Evolutionary conservation across 176 grass and related monocot species (phyloP).

Genomic region (Aegilops sharonensis): DNA sequence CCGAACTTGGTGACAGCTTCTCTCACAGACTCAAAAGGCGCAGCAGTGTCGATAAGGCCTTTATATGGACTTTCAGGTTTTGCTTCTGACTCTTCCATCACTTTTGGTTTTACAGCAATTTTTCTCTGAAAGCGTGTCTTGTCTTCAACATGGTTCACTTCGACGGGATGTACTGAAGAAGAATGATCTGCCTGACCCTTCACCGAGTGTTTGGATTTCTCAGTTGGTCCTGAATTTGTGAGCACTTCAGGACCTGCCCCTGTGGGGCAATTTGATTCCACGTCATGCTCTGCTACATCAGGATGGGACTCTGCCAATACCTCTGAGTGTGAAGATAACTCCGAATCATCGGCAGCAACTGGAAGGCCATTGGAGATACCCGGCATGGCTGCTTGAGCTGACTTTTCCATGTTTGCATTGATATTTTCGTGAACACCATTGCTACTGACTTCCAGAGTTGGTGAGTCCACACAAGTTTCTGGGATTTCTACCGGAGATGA

Average conservation of each 20-base stretch:
- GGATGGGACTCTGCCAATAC: not conserved
- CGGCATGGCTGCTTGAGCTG: not conserved
- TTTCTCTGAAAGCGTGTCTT: conserved; percentile 13
- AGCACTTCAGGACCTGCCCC: not conserved
- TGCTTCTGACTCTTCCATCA: conserved; percentile 37
- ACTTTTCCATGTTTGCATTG: not conserved
- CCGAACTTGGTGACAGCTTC: conserved; percentile 92
- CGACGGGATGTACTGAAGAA: conserved; percentile 22
- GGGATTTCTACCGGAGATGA: conserved; percentile 35
- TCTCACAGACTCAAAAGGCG: conserved; percentile 92
- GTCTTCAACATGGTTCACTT: conserved; percentile 22
- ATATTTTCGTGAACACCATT: not conserved
- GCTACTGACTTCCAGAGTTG: conserved; percentile 20
- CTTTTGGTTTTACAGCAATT: conserved; percentile 37
- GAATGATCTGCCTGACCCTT: conserved; percentile 19
- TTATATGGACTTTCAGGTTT: conserved; percentile 52
- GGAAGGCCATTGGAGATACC: not conserved
- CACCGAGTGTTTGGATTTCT: conserved; percentile 7
- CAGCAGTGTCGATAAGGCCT: conserved; percentile 71
- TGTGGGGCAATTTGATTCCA: not conserved
- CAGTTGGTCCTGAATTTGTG: conserved; percentile 9
- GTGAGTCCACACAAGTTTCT: conserved; percentile 31
- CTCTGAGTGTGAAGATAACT: conserved; percentile 23
- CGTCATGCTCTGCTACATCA: conserved; percentile 19
- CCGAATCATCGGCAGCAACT: not conserved